Base-by-base conservation (phyloP, 129 eudicot genomes). In the Helianthus tuberosus region DNA sequence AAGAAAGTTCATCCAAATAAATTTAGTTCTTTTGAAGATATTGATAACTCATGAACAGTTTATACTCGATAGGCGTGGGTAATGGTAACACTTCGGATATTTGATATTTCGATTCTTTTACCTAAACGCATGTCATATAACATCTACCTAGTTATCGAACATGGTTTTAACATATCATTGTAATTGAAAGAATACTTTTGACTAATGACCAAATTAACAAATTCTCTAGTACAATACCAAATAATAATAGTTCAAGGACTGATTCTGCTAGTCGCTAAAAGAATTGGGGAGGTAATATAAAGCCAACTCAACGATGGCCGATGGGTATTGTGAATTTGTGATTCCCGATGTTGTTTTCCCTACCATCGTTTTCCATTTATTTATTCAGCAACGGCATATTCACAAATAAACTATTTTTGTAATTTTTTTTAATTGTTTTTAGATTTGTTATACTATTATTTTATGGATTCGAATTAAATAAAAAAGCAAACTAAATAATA, bases 331-430 rank as follows among this genome's bases (percentile, higher is more conserved):
- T 41, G 68, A 72, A 23, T 72, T 72, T 44, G 67, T 41, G 68
- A 72, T 44, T 72, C 77, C 46, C 77, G 1, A 72, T 46, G 66
- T 71, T 71, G 41, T 55, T 41, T 43, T 71, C 68, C 60, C 68
- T 2, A 59, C 68, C 59, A 72, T 15, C 32, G 29, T 15, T 72
- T 72, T 72, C 58, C 23, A 13, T 20, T 39, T 71, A 14, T 36
- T 71, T 71, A 54, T 54, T 71, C 20, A 17, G 29, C 29, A 52
- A 48, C 36, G 47, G 46, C n/a, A 27, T 67, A 27, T 23, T 47
- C 54, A 11, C 54, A 49, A 49, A 4, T 2, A 12, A 49, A 27
- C 1, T 13, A 49, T 49, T 11, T 11, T 49, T 49, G 12, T 49
- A 12, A 49, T 49, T 0, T 27, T n/a, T 25, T 27, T 27, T 27